Evolutionary conservation across 2,329 filamentous ascomycete species (phyloP), one percentile per base, ranked within the genome.

Genomic region (Claviceps sp.): DNA sequence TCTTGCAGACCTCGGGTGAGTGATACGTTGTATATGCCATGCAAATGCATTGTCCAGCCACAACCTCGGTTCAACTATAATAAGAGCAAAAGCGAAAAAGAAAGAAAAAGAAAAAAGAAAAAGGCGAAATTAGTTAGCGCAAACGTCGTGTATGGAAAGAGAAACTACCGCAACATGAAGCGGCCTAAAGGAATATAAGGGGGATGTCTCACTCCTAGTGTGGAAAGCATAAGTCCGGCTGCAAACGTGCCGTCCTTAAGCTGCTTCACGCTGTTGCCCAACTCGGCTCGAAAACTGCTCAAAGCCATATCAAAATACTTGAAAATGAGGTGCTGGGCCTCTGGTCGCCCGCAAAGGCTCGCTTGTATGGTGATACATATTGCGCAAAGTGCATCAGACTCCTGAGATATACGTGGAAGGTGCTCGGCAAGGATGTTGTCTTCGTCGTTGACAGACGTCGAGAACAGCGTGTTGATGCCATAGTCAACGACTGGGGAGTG

Each of bases 341-440:
- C 7, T 18, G 48, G 48, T 44, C 48, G 41, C 13, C 26, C 41
- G 41, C 20, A 38, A 3, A 50, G 20, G 3, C 4, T 13, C 7
- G 49, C 49, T n/a, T 50, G 49, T 46, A 50, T 38, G 34, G 49
- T 46, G 34, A 50, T 37, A 20, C 49, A 50, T 45, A 26, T 26
- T 30, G 42, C 41, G 14, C 49, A 50, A 38, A 50, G 20, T 16
- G 49, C 41, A 6, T 45, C 42, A 14, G 49, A 50, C 34, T 50
- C 20, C 34, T 26, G 20, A 18, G 30, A 50, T 16, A 46, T 11
- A 14, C 18, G 16, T 5, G 49, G 49, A 5, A 50, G 37, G 13
- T 38, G 26, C 11, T 45, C 18, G 30, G 20, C 20, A 11, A 50
- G 34, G 1, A 50, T n/a, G 34, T 50, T 50, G 18, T 50, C 49